Conservation (phyloP, 805 yeast species). For the Wickerhamomyces sydowiorum region DNA sequence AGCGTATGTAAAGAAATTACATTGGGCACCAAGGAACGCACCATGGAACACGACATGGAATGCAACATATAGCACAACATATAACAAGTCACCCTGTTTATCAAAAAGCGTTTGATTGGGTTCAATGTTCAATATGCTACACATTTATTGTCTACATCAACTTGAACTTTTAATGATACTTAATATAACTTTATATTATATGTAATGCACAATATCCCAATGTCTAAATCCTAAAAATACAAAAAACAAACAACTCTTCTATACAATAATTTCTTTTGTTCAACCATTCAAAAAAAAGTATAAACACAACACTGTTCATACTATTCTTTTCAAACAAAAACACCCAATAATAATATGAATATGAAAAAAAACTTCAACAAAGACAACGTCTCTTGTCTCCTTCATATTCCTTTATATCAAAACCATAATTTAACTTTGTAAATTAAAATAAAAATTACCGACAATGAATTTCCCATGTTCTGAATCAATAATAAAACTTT, state of each 20-base stretch:
- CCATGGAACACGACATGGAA: no score
- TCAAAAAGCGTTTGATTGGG: no score
- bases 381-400: not conserved
- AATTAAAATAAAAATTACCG: not conserved
- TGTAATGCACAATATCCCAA: conserved; percentile 14
- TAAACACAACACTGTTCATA: not conserved
- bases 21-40: no score
- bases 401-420: not conserved
- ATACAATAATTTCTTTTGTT: conserved; percentile 6
- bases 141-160: no score
- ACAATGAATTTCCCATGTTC: not conserved
- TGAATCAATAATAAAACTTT: conserved; percentile 1
- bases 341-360: not conserved
- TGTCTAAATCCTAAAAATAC: conserved; percentile 17
- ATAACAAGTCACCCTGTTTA: no score
- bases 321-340: not conserved
- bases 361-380: not conserved
- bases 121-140: no score
- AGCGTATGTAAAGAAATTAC: no score
- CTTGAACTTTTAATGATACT: no score
- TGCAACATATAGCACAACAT: no score
- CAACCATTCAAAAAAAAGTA: not conserved
- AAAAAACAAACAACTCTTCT: conserved; percentile 16
- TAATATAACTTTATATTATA: not conserved
- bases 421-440: not conserved